A percentile compares a stretch with the other conserved stretches of the same genome.
These are phyloP conservation scores for Zopfochytrium polystomum DNA, from an alignment of 371 early-diverging fungal species.

Conservation along the genomic window DNA sequence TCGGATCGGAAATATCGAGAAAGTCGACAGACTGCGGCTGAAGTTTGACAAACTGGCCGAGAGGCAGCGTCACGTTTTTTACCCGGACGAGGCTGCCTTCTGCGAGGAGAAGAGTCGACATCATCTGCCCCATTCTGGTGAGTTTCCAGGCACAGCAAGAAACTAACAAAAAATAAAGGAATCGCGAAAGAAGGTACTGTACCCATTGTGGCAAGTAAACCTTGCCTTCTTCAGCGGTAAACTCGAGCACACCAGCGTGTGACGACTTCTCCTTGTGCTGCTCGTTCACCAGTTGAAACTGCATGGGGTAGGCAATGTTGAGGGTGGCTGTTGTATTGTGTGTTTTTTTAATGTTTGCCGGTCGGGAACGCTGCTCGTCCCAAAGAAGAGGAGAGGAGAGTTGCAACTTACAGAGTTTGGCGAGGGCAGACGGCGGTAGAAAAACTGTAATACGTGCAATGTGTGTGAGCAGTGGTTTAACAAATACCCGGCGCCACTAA, in stretches of 20 bases:
- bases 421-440: constrained; percentile 85
- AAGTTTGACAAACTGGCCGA: constrained; percentile 93
- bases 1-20: constrained; percentile 96
- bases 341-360: background rate
- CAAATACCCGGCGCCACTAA: background rate
- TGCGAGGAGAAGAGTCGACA: constrained; percentile 77
- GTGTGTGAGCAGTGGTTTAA: background rate
- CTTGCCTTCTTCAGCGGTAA: constrained; percentile 95
- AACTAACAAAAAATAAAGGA: no score
- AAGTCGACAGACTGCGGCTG: constrained; percentile 98
- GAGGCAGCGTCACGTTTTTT: constrained; percentile 74
- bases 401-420: constrained; percentile 65
- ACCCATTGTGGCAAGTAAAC: constrained; percentile 98
- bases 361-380: background rate
- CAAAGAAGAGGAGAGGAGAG: background rate
- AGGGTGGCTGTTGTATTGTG: constrained; percentile 59
- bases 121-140: no score
- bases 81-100: constrained; percentile 79
- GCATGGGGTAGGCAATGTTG: constrained; percentile 90
- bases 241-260: constrained; percentile 98
- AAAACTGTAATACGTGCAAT: constrained; percentile 59
- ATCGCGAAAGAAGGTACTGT: constrained; percentile 1
- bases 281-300: constrained; percentile 74
- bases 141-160: constrained; percentile 5
- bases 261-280: constrained; percentile 52